phyloP scores from a whole-genome alignment of 2,329 filamentous ascomycete genomes.

The Fusarium decemcellulare region DNA sequence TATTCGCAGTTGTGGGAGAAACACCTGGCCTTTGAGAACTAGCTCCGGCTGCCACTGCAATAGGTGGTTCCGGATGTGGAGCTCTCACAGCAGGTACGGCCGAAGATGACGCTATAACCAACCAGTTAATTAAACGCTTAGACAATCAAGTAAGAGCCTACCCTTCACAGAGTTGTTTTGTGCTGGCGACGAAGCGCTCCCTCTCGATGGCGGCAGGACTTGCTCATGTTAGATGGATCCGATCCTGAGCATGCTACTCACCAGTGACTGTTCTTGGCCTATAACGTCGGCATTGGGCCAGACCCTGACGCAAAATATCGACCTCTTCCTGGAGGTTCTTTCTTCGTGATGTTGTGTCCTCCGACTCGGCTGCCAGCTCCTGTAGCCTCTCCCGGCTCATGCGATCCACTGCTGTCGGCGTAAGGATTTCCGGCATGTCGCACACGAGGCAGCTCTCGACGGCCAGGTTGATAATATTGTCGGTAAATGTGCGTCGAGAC shows the following conservation, averaged over 20 bases:
- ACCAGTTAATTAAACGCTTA: too few species aligned
- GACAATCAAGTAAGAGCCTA: too few species aligned
- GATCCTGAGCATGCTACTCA: neutral
- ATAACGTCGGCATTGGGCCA: slow-evolving; percentile 18
- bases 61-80: too few species aligned
- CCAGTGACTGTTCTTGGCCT: slow-evolving; percentile 29
- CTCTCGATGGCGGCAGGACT: slow-evolving; percentile 13
- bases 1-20: too few species aligned
- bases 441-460: slow-evolving; percentile 63
- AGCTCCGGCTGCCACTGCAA: too few species aligned
- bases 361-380: slow-evolving; percentile 26
- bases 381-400: slow-evolving; percentile 27
- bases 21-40: too few species aligned
- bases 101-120: too few species aligned
- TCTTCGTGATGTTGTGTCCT: slow-evolving; percentile 12
- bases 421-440: slow-evolving; percentile 58
- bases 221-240: neutral
- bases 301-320: slow-evolving; percentile 18
- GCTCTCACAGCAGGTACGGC: too few species aligned
- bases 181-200: neutral
- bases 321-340: slow-evolving; percentile 23
- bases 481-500: slow-evolving; percentile 59
- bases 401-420: slow-evolving; percentile 40
- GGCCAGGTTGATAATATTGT: slow-evolving; percentile 63
- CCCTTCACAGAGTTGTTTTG: too few species aligned